Base-by-base conservation (phyloP, 2,329 filamentous ascomycete genomes). In the Colletotrichum gigasporum region DNA sequence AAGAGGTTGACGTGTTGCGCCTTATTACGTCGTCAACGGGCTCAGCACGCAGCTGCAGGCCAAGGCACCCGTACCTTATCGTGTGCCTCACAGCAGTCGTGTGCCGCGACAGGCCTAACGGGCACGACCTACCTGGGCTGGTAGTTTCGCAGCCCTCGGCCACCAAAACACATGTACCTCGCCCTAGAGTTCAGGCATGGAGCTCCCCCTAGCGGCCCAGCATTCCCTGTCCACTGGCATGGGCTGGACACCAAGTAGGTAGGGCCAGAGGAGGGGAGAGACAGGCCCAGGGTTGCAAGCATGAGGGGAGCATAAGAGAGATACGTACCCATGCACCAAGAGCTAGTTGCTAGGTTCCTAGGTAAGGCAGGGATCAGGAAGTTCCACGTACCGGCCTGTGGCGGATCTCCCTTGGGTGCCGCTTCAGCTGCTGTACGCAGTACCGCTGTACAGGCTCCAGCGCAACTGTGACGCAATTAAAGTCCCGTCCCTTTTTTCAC, bases 391-490 rank as follows among this genome's bases (percentile, higher is more conserved):
- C 37, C 44, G 16, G 37, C 54, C 60, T 51, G 54, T 63, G 54
- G 60, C 45, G 45, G 60, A 63, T 63, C 60, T 42, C n/a, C 45
- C 60, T 34, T 26, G n/a, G n/a, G n/a, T n/a, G 16, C 35, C 35
- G 10, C 12, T 11, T 10, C 24, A 12, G 28, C 11, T 20, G 20
- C 30, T 28, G 32, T 47, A 28, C 41, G 16, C 18, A 35, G 28
- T 28, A 41, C 54, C n/a, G 24, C 54, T 28, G 8, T 30, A 11
- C 41, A 28, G 22, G 12, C 22, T 41, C 54, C 47, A 60, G 50
- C 47, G 24, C 22, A 53, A 39, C 56, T 52, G 62, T 65, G 62
- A 65, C 62, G 62, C 62, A 65, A 65, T 65, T 44, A 55, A 51
- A 62, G 56, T 34, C 62, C 61, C 50, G 48, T 55, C 34, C 50